These are phyloP conservation scores for Exophiala phaeomuriformis DNA, from an alignment of 2,329 filamentous ascomycete genomes.

Conservation along the genomic window DNA sequence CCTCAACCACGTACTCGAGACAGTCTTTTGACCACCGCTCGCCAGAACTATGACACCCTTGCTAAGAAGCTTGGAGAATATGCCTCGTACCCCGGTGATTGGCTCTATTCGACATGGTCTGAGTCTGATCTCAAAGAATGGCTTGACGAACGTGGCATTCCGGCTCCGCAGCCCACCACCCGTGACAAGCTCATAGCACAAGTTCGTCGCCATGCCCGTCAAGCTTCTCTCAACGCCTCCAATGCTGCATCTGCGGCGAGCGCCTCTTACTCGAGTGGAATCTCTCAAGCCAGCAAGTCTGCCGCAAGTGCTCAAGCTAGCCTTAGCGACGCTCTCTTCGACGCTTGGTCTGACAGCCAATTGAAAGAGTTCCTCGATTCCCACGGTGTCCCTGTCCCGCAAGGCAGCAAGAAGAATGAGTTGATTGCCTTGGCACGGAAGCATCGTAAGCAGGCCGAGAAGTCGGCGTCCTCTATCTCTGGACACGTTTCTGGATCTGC, in stretches of 20 bases:
- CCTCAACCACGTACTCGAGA: slow-evolving; percentile 85
- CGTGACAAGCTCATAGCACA: slow-evolving; percentile 83
- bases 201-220: slow-evolving; percentile 82
- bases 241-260: slow-evolving; percentile 54
- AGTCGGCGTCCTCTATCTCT: not conserved
- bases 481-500: slow-evolving; percentile 49
- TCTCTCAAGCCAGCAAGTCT: slow-evolving; percentile 52
- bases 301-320: slow-evolving; percentile 64
- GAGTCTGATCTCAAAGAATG: slow-evolving; percentile 91
- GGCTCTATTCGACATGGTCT: slow-evolving; percentile 86
- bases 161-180: slow-evolving; percentile 71
- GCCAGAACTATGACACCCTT: slow-evolving; percentile 70
- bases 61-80: slow-evolving; percentile 73
- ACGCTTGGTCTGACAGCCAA: slow-evolving; percentile 81
- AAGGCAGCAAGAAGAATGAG: slow-evolving; percentile 85
- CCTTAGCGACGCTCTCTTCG: slow-evolving; percentile 74
- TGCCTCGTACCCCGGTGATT: slow-evolving; percentile 81
- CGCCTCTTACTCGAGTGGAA: slow-evolving; percentile 47
- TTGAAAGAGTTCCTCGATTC: slow-evolving; percentile 91
- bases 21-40: slow-evolving; percentile 66
- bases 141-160: slow-evolving; percentile 75
- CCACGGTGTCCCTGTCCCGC: slow-evolving; percentile 81
- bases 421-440: slow-evolving; percentile 83
- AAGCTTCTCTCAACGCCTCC: slow-evolving; percentile 64
- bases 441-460: slow-evolving; percentile 66